A percentile compares a stretch with the other conserved stretches of the same genome.
These are phyloP conservation scores for Paecilomyces variotii DNA, from an alignment of 2,329 filamentous ascomycete genomes.

Conservation along the genomic window DNA sequence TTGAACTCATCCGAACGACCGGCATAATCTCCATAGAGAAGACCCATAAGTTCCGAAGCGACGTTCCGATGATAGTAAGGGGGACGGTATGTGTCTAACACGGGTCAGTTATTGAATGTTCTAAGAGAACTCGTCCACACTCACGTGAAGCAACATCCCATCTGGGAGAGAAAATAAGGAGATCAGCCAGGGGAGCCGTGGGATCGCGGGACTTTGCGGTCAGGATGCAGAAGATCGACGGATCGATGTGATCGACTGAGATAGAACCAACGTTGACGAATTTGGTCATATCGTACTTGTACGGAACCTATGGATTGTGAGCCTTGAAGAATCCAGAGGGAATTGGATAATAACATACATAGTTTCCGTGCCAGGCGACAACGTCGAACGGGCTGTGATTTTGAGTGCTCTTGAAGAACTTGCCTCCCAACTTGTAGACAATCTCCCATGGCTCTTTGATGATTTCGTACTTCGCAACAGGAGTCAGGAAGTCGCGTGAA, in stretches of 20 bases:
- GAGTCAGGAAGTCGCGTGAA: constrained; percentile 56
- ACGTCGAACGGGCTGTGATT: constrained; percentile 63
- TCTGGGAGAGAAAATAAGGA: constrained; percentile 33
- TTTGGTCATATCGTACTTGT: constrained; percentile 35
- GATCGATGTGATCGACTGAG: constrained; percentile 34
- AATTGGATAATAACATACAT: constrained; percentile 23
- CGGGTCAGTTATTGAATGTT: background rate
- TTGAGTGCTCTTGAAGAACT: constrained; percentile 54
- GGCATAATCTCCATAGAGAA: constrained; percentile 27
- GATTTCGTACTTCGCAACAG: constrained; percentile 51
- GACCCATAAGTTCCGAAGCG: constrained; percentile 31
- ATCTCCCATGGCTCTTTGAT: constrained; percentile 51
- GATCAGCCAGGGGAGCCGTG: constrained; percentile 27
- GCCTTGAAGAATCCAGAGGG: background rate
- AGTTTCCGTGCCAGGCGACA: constrained; percentile 64
- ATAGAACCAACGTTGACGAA: constrained; percentile 34
- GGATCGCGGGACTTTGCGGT: constrained; percentile 32
- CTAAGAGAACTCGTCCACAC: constrained; percentile 1
- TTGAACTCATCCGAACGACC: constrained; percentile 27
- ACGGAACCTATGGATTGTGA: constrained; percentile 21
- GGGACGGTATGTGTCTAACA: constrained; percentile 29
- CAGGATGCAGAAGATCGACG: constrained; percentile 33
- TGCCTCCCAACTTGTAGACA: constrained; percentile 54
- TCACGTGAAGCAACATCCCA: constrained; percentile 32
- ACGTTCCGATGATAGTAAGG: constrained; percentile 38